A percentile compares a stretch with the other conserved stretches of the same genome.
These are phyloP conservation scores for Auxenochlorella protothecoides DNA, from an alignment of 139 green algal genomes.

Conservation along the genomic window DNA sequence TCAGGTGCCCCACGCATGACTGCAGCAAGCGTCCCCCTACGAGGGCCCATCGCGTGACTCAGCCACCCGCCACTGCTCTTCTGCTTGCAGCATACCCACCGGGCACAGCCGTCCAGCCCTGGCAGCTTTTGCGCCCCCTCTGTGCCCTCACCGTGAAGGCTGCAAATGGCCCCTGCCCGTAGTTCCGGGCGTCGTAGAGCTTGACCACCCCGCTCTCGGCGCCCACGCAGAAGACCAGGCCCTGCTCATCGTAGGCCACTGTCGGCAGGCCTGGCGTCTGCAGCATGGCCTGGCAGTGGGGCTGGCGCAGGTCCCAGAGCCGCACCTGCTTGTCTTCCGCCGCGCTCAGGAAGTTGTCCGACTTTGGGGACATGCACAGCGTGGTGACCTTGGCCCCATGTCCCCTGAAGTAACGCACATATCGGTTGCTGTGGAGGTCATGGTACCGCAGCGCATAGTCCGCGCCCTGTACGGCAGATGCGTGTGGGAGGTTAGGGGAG, in stretches of 20 bases:
- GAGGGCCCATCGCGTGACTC: no score
- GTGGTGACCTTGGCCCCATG: constrained; percentile 65
- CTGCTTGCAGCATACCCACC: no score
- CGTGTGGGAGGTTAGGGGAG: no score
- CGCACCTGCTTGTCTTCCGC: constrained; percentile 53
- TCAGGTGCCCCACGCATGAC: no score
- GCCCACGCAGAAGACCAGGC: constrained; percentile 81
- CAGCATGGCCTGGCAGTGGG: constrained; percentile 55
- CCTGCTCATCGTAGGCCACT: constrained; percentile 66
- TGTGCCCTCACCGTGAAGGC: constrained; percentile 44
- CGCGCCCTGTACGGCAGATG: constrained; percentile 3
- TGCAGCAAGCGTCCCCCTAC: no score
- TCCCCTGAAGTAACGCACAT: constrained; percentile 77
- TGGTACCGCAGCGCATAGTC: constrained; percentile 71
- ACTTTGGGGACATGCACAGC: constrained; percentile 66
- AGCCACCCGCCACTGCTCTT: no score
- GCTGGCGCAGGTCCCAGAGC: constrained; percentile 80
- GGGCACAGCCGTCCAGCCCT: no score
- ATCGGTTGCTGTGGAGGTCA: constrained; percentile 69
- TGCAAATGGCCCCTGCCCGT: constrained; percentile 73
- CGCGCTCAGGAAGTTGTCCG: constrained; percentile 70
- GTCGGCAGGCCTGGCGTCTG: constrained; percentile 41
- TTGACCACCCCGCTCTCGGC: constrained; percentile 62
- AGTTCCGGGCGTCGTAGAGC: constrained; percentile 75
- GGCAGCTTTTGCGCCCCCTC: no score